Base-by-base conservation (phyloP, 192 early-diverging fungal species). In the Pilaira anomala region DNA sequence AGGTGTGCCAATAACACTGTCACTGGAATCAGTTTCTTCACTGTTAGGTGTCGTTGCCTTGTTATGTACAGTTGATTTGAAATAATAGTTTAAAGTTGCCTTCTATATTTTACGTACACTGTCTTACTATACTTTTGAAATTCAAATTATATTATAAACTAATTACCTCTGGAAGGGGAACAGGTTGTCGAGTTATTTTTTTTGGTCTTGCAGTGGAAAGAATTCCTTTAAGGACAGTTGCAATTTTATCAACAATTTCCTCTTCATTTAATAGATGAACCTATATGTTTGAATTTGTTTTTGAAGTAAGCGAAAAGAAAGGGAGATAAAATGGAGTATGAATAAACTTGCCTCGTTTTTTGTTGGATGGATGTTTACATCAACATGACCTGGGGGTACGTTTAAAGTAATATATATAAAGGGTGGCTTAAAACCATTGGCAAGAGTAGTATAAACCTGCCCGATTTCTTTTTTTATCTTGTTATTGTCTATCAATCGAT, bases 341-440 rank as follows among this genome's bases (percentile, higher is more conserved):
- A 11, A 19, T 19, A 19, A 16, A 3, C 48, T 50, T 50, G 48
- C 48, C 14, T 56, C 28, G 11, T 61, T 61, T 33, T 61, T 61
- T 6, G 45, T 24, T 21, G 60, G 60, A 30, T 61, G 60, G 29
- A 61, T 36, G 45, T 61, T 61, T 14, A 61, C 60, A 48, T 61
- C 60, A 13, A 61, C 40, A 21, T 61, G 44, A 19, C 26, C 29
- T 9, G 18, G 44, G 7, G 16, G 13, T 48, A 62, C 46, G 0
- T 62, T 36, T 29, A 62, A 24, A 24, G 29, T 8, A 24, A 62
- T 16, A 49, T 48, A 62, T 5, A 62, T 39, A 36, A 49, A 33
- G 7, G n/a, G 29, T 22, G 44, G 60, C 7, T 39, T 62, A 4
- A 12, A 3, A 2, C 2, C 11, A 7, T 29, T 30, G 0, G 11